A percentile compares a stretch with the other conserved stretches of the same genome.
phyloP scores from a whole-genome alignment of 352 stramenopile species.

The Phytophthora sp. region DNA sequence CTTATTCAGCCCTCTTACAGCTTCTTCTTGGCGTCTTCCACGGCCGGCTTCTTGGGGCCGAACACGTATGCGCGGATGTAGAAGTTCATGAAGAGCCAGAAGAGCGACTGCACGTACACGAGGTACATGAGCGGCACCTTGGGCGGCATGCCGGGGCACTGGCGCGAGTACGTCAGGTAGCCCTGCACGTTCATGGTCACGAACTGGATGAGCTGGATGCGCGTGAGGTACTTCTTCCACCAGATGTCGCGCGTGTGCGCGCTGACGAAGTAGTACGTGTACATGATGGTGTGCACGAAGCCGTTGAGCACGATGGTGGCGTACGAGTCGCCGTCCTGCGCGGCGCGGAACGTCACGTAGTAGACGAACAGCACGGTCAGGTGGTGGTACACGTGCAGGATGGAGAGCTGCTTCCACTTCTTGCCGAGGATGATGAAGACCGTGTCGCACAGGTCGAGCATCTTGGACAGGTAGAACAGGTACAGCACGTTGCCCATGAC shows the following conservation, averaged over 20 bases:
- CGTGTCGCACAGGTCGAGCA: constrained; percentile 90
- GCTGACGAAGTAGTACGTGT: constrained; percentile 98
- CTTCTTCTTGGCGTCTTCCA: constrained; percentile 44
- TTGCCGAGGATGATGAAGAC: constrained; percentile 97
- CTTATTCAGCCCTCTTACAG: constrained; percentile 26
- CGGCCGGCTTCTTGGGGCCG: constrained; percentile 40
- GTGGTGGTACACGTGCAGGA: constrained; percentile 98
- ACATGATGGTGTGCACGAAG: constrained; percentile 98
- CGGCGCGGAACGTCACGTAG: constrained; percentile 93
- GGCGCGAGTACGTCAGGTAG: constrained; percentile 76
- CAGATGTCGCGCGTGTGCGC: constrained; percentile 96
- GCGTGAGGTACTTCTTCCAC: constrained; percentile 96
- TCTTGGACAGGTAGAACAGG: constrained; percentile 97
- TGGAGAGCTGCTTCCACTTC: constrained; percentile 96
- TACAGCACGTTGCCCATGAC: constrained; percentile 93
- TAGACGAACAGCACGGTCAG: constrained; percentile 96
- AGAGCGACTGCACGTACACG: constrained; percentile 95
- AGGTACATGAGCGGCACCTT: constrained; percentile 89
- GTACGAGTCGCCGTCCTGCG: constrained; percentile 96
- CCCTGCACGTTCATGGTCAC: constrained; percentile 72
- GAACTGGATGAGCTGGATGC: constrained; percentile 95
- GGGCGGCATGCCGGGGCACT: constrained; percentile 74
- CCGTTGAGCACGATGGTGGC: constrained; percentile 95
- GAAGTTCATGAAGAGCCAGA: constrained; percentile 96
- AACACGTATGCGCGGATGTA: constrained; percentile 92